Conservation (phyloP, 1,284 basidiomycete species). For the Thecaphora thlaspeos region DNA sequence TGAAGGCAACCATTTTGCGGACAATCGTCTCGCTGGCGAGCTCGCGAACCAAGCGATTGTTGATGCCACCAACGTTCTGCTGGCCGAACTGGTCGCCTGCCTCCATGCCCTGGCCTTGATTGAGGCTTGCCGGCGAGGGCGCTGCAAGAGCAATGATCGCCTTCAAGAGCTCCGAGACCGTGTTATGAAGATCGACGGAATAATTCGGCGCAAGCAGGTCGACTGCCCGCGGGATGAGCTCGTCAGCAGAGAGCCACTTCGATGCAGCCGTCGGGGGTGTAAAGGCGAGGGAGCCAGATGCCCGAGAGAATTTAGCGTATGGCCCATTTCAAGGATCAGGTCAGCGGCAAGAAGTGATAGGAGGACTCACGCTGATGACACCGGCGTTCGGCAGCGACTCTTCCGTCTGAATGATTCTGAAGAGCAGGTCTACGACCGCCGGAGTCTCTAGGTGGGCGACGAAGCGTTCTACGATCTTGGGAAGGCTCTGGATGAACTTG, state of each 20-base stretch:
- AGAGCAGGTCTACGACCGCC: conserved; percentile 85
- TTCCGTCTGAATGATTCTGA: conserved; percentile 88
- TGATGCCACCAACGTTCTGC: conserved; percentile 38
- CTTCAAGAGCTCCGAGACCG: conserved; percentile 89
- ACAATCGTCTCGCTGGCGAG: conserved; percentile 77
- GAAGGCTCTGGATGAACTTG: conserved; percentile 80
- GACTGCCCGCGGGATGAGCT: conserved; percentile 78
- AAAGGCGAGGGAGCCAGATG: too few relatives aligned
- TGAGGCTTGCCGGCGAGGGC: conserved; percentile 70
- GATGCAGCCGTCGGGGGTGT: too few relatives aligned
- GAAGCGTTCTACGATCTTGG: conserved; percentile 77
- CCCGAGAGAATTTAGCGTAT: too few relatives aligned
- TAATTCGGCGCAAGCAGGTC: conserved; percentile 78
- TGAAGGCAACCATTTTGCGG: conserved; percentile 73
- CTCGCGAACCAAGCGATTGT: conserved; percentile 83
- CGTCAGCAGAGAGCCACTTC: conserved; percentile 83
- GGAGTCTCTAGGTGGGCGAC: conserved; percentile 84
- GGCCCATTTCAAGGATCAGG: too few relatives aligned
- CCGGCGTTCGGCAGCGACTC: conserved; percentile 77
- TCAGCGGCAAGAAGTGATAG: too few relatives aligned
- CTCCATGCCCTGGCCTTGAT: conserved; percentile 57
- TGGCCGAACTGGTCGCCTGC: conserved; percentile 23
- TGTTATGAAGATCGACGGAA: conserved; percentile 76
- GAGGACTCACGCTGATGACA: conserved; percentile 69
- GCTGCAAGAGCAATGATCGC: conserved; percentile 92